Base-by-base conservation (phyloP, 2,329 filamentous ascomycete genomes). In the Botryotinia convoluta region DNA sequence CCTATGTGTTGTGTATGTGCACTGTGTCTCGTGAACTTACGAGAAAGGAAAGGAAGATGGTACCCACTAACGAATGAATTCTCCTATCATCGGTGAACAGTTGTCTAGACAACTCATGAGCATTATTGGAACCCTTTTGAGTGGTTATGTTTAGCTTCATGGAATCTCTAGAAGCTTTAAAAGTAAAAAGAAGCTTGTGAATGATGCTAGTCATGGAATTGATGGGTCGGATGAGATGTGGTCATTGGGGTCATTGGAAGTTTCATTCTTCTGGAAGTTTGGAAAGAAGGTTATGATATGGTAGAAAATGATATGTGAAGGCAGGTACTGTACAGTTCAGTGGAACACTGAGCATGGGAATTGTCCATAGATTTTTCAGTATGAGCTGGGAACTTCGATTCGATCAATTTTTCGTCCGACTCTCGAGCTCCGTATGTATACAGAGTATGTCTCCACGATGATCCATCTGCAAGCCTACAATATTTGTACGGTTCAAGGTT, bases 1-100 rank as follows among this genome's bases (percentile, higher is more conserved):
- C 51, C 51, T 57, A 57, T 57, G 51, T 57, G 51, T 57, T 57
- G 51, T 42, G 39, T 42, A n/a, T 57, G 37, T 69, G 22, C 51
- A 57, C 51, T 62, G 48, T 65, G 48, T 60, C 63, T 69, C 57
- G 54, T 73, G 71, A 48, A 61, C 54, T 32, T 32, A 29, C 64
- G 20, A 35, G 35, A 62, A 20, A 20, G 37, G n/a, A 63, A 64
- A 26, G 14, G 9, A 22, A 35, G 12, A 10, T 14, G 20, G 35
- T 42, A 8, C 44, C 67, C 51, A 62, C 59, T 14, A 29, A 4
- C 57, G 18, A 18, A 14, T 22, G 42, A 4, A 39, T 39, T 54
- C 48, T 39, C 72, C 72, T 71, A 73, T 73, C 68, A 73, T 64
- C 68, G 44, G 8, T 26, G 72, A 44, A 73, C 72, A 73, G 68